These are phyloP conservation scores for Stevia rebaudiana DNA, from an alignment of 140 eudicot genomes.

Conservation along the genomic window DNA sequence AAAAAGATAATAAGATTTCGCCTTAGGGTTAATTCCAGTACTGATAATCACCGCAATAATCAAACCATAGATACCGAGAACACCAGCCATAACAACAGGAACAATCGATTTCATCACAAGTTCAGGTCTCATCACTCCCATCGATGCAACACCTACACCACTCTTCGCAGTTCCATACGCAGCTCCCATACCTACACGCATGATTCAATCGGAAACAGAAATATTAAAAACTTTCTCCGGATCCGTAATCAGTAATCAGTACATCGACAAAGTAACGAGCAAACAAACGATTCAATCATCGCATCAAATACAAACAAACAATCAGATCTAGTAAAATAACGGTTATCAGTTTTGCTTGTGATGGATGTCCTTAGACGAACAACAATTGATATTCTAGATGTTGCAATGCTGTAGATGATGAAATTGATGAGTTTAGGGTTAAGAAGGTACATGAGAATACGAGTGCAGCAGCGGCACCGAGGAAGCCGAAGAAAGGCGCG, in stretches of 20 bases:
- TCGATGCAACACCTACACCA: slow-evolving; percentile 79
- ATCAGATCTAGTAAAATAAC: background rate
- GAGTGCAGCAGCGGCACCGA: slow-evolving; percentile 69
- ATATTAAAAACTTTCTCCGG: background rate
- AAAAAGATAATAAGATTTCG: slow-evolving; percentile 59
- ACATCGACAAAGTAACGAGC: background rate
- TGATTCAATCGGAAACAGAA: background rate
- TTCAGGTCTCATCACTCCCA: slow-evolving; percentile 88
- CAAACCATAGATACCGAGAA: slow-evolving; percentile 70
- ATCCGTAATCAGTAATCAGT: background rate
- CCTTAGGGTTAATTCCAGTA: slow-evolving; percentile 77
- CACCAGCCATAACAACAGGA: slow-evolving; percentile 89
- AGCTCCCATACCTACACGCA: slow-evolving; percentile 62
- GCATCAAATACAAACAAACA: background rate
- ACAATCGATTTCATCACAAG: slow-evolving; percentile 80
- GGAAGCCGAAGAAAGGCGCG: slow-evolving; percentile 73
- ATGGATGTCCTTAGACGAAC: background rate
- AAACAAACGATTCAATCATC: slow-evolving; percentile 10
- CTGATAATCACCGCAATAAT: slow-evolving; percentile 74
- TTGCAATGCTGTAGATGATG: background rate
- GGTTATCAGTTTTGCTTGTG: background rate
- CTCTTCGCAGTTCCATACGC: slow-evolving; percentile 83
- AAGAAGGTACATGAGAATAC: slow-evolving; percentile 58
- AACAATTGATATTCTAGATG: background rate
- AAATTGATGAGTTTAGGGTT: slow-evolving; percentile 9